phyloP scores from a whole-genome alignment of 192 early-diverging fungal species.

The Podila horticola region DNA sequence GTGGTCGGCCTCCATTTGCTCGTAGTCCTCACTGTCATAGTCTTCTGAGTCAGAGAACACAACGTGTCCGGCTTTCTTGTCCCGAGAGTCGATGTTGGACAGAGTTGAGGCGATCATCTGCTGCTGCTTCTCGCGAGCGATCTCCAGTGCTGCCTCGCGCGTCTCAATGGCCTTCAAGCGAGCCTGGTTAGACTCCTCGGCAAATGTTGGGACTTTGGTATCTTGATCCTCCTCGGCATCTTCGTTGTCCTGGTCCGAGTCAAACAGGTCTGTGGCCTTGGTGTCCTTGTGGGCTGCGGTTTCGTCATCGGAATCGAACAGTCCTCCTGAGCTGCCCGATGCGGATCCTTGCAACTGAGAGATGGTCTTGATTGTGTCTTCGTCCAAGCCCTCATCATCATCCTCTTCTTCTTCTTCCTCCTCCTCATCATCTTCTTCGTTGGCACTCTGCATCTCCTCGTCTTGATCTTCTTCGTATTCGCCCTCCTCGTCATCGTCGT shows the following conservation, averaged over 20 bases:
- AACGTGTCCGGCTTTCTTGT: constrained; percentile 46
- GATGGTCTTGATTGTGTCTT: constrained; percentile 40
- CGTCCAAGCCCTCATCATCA: constrained; percentile 39
- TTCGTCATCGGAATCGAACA: constrained; percentile 50
- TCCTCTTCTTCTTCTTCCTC: constrained; percentile 36
- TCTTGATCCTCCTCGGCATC: constrained; percentile 7
- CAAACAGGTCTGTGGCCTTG: not conserved
- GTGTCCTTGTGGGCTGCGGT: not conserved
- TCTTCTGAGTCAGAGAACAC: constrained; percentile 48
- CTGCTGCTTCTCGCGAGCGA: constrained; percentile 28
- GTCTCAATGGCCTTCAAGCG: constrained; percentile 42
- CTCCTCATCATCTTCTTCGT: constrained; percentile 7
- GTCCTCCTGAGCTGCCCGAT: constrained; percentile 16
- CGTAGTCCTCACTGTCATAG: constrained; percentile 42
- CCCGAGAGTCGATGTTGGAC: constrained; percentile 45
- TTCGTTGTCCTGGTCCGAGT: not conserved
- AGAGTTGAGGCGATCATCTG: constrained; percentile 44
- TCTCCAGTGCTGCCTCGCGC: constrained; percentile 33
- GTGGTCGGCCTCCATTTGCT: constrained; percentile 43
- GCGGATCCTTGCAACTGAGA: constrained; percentile 28
- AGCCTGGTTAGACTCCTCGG: constrained; percentile 40
- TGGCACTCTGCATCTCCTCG: constrained; percentile 18
- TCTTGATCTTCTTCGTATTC: constrained; percentile 27
- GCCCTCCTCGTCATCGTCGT: constrained; percentile 29
- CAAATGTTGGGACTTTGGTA: constrained; percentile 11